These are phyloP conservation scores for Calcarisporium arbuscula DNA, from an alignment of 2,329 filamentous ascomycete species.

Conservation along the genomic window DNA sequence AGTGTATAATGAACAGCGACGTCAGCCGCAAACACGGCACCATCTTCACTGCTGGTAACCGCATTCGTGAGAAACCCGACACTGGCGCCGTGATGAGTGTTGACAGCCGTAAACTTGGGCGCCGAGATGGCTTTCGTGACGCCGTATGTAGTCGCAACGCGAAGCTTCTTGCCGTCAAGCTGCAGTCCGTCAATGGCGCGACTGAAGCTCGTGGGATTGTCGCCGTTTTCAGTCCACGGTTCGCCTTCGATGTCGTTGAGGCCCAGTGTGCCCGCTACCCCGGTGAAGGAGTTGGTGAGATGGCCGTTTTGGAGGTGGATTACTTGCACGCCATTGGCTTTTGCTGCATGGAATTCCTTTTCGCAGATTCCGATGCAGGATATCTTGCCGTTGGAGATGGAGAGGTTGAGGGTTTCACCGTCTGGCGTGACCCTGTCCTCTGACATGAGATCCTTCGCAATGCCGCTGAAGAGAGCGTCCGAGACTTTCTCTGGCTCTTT, in stretches of 20 bases:
- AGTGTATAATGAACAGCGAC: constrained; percentile 55
- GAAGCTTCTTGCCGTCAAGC: constrained; percentile 50
- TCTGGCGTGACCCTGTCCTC: constrained; percentile 24
- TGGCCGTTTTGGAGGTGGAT: constrained; percentile 53
- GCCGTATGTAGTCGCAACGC: constrained; percentile 46
- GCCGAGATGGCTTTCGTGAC: constrained; percentile 54
- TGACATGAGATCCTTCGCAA: constrained; percentile 45
- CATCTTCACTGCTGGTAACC: constrained; percentile 36
- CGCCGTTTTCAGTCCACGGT: constrained; percentile 45
- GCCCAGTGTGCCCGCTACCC: constrained; percentile 54
- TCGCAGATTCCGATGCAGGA: constrained; percentile 50
- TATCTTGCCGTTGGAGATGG: constrained; percentile 46
- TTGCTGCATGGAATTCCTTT: constrained; percentile 33
- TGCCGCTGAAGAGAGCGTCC: constrained; percentile 49
- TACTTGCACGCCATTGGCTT: constrained; percentile 24
- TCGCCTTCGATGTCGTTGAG: constrained; percentile 59
- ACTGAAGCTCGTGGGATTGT: constrained; percentile 41
- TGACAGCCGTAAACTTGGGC: constrained; percentile 36
- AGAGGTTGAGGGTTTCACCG: constrained; percentile 34
- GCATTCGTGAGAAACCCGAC: constrained; percentile 52
- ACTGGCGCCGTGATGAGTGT: constrained; percentile 49
- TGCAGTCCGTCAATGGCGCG: constrained; percentile 52
- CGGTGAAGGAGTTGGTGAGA: constrained; percentile 53
- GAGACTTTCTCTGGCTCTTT: constrained; percentile 32
- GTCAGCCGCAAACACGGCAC: constrained; percentile 48